Percentiles rank a stretch among this genome's conserved stretches.
phyloP scores from a whole-genome alignment of 257 asterid genomes.

The Solanum chilense region DNA sequence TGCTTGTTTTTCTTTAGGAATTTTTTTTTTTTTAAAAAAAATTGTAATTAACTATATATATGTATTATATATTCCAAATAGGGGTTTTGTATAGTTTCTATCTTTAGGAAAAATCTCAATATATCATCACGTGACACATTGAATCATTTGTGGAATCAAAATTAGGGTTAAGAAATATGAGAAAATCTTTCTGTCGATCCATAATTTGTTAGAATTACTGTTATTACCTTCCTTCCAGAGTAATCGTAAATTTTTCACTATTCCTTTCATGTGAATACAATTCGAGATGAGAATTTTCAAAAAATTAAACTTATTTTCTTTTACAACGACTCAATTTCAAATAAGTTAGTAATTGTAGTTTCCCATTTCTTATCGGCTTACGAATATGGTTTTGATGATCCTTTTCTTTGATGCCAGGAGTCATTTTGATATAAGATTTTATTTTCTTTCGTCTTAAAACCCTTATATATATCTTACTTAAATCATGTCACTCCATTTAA shows the following conservation, averaged over 20 bases:
- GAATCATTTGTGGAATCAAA: not conserved
- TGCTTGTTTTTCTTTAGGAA: not conserved
- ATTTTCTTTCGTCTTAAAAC: not conserved
- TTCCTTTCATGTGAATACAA: not conserved
- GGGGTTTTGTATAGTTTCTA: not conserved
- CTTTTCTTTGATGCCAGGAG: not conserved
- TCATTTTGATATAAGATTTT: not conserved
- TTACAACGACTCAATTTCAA: not conserved
- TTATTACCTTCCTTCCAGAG: not conserved
- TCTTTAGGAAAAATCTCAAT: conserved; percentile 17
- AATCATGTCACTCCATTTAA: not conserved
- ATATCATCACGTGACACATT: conserved; percentile 28
- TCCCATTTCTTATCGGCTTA: not conserved
- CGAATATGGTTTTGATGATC: not conserved
- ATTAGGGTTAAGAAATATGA: conserved; percentile 33
- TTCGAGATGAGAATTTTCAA: not conserved
- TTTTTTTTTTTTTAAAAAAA: too few relatives aligned
- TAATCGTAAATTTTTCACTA: not conserved
- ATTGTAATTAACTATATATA: not conserved
- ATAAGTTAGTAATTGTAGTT: not conserved
- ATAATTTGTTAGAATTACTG: not conserved
- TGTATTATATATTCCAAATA: not conserved
- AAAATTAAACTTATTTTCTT: not conserved
- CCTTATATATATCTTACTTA: not conserved
- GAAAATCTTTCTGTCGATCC: not conserved